A percentile compares a stretch with the other conserved stretches of the same genome.
Conservation (phyloP, 2,329 filamentous ascomycete species). For the Huntiella omanensis region DNA sequence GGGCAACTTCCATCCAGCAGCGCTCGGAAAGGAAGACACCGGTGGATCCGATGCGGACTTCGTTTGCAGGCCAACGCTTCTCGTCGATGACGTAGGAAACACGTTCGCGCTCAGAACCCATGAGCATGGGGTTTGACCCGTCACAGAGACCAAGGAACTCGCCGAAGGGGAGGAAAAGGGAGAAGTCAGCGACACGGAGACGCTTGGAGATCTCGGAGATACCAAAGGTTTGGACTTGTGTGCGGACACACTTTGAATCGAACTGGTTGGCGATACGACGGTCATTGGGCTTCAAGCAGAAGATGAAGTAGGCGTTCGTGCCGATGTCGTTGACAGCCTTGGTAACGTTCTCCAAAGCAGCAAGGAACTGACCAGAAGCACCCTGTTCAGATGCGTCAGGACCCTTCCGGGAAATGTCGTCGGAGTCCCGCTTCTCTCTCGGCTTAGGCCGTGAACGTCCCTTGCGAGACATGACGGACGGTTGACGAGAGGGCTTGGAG, state of each 20-base stretch:
- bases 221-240: slow-evolving; percentile 84
- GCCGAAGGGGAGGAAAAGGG: slow-evolving; percentile 82
- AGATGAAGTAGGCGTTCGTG: slow-evolving; percentile 88
- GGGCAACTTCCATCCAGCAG: slow-evolving; percentile 83
- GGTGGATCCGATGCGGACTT: slow-evolving; percentile 76
- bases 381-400: slow-evolving; percentile 50
- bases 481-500: slow-evolving; percentile 81
- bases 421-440: slow-evolving; percentile 19
- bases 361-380: slow-evolving; percentile 79
- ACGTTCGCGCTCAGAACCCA: slow-evolving; percentile 85
- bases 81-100: slow-evolving; percentile 81
- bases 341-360: slow-evolving; percentile 75
- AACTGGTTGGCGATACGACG: slow-evolving; percentile 95
- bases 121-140: slow-evolving; percentile 53
- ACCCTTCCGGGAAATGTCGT: slow-evolving; percentile 25
- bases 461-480: slow-evolving; percentile 78
- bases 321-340: slow-evolving; percentile 66
- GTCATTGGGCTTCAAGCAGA: slow-evolving; percentile 95
- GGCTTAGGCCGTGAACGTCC: slow-evolving; percentile 20
- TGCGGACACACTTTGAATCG: slow-evolving; percentile 93
- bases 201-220: slow-evolving; percentile 95
- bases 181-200: slow-evolving; percentile 84
- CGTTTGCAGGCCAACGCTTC: slow-evolving; percentile 79
- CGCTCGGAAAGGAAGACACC: slow-evolving; percentile 90
- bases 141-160: slow-evolving; percentile 87